Evolutionary conservation across 495 filamentous ascomycete genomes (phyloP).

Genomic region (Pyrenopolyporus hunteri): DNA sequence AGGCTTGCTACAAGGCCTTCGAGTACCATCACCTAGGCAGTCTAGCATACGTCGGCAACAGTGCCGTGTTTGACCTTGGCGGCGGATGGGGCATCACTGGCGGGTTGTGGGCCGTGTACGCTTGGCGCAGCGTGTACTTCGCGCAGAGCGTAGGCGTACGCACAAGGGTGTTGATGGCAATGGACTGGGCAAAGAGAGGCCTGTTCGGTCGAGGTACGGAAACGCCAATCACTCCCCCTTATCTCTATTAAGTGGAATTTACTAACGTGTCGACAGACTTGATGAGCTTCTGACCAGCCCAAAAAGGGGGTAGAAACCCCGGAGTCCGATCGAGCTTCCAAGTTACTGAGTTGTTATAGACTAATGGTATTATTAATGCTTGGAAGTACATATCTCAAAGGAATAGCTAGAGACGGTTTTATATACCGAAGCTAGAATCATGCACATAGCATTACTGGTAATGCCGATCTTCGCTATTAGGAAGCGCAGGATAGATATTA

Average conservation of each 20-base stretch:
- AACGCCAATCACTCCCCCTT: not conserved
- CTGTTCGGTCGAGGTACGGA: conserved; percentile 92
- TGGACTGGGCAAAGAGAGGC: conserved; percentile 98
- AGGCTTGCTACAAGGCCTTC: conserved; percentile 93
- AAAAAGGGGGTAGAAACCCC: not conserved
- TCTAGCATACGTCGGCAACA: conserved; percentile 95
- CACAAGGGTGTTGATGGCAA: conserved; percentile 87
- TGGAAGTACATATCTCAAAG: too few species aligned
- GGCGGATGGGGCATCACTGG: conserved; percentile 77
- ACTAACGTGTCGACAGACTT: conserved; percentile 58
- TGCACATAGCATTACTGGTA: too few species aligned
- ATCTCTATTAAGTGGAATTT: not conserved
- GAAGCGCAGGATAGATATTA: too few species aligned
- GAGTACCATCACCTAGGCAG: conserved; percentile 92
- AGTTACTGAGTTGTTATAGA: too few species aligned
- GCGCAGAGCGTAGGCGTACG: conserved; percentile 95
- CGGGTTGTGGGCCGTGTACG: conserved; percentile 90
- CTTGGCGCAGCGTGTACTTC: conserved; percentile 97
- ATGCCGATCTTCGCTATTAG: too few species aligned
- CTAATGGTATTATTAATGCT: too few species aligned
- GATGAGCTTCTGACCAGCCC: conserved; percentile 63
- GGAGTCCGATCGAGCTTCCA: too few species aligned
- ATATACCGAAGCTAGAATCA: too few species aligned
- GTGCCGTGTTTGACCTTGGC: conserved; percentile 87
- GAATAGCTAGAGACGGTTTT: too few species aligned